A percentile compares a stretch with the other conserved stretches of the same genome.
These are phyloP conservation scores for Parietaria judaica DNA, from an alignment of 306 rosid genomes.

Conservation along the genomic window DNA sequence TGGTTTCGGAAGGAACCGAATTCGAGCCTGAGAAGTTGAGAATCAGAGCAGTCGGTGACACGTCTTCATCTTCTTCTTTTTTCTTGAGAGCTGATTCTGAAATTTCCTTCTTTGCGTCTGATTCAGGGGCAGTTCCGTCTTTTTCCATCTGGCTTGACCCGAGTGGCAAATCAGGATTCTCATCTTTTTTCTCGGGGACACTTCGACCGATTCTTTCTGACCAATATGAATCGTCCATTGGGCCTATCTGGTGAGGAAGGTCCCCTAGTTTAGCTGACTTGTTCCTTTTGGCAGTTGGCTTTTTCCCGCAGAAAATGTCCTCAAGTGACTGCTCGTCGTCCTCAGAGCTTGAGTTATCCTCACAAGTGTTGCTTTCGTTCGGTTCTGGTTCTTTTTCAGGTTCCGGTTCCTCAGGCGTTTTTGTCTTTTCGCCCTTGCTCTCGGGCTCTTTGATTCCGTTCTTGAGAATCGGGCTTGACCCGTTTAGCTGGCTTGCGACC, in stretches of 20 bases:
- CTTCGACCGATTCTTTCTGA: slow-evolving; percentile 52
- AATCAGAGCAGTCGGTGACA: slow-evolving; percentile 53
- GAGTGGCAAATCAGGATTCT: slow-evolving; percentile 11
- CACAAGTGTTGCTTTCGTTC: slow-evolving; percentile 19
- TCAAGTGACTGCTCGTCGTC: slow-evolving; percentile 25
- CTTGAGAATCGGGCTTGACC: slow-evolving; percentile 36
- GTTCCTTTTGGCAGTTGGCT: slow-evolving; percentile 16
- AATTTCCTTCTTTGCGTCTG: slow-evolving; percentile 13
- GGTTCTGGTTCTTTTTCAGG: slow-evolving; percentile 11
- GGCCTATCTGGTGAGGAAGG: slow-evolving; percentile 23
- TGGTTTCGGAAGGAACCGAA: slow-evolving; percentile 47
- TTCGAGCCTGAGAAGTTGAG: slow-evolving; percentile 51
- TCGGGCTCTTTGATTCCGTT: slow-evolving; percentile 16
- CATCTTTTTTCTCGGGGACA: slow-evolving; percentile 36
- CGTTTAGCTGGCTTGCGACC: slow-evolving; percentile 40
- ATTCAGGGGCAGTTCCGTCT: slow-evolving; percentile 17
- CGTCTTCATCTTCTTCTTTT: slow-evolving; percentile 23
- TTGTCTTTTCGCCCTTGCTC: slow-evolving; percentile 9
- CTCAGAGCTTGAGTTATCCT: slow-evolving; percentile 15
- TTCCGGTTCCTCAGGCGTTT: slow-evolving; percentile 15
- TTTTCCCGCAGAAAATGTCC: slow-evolving; percentile 29
- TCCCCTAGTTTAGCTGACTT: slow-evolving; percentile 16
- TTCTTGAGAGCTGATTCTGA: slow-evolving; percentile 15
- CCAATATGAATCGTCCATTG: slow-evolving; percentile 51
- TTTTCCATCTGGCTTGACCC: slow-evolving; percentile 18